Percentiles rank a stretch among this genome's conserved stretches.
Evolutionary conservation across 2,329 filamentous ascomycete species (phyloP).

Genomic region (Torrubiella hemipterigena): DNA sequence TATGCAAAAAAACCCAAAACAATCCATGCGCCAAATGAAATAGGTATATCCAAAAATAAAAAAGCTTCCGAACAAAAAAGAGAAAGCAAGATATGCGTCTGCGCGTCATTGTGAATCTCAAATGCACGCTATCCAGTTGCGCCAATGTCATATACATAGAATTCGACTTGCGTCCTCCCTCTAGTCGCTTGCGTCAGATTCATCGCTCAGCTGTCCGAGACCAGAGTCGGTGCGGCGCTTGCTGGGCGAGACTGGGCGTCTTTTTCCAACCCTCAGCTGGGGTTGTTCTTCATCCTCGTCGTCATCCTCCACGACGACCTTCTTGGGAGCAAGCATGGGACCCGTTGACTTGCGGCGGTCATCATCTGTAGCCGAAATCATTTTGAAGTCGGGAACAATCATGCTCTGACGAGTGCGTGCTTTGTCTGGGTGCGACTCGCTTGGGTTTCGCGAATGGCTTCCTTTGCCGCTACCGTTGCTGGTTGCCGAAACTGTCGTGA

Average conservation of each 20-base stretch:
- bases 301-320: slow-evolving; percentile 9
- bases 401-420: slow-evolving; percentile 18
- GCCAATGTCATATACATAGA: too few relatives aligned
- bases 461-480: slow-evolving; percentile 12
- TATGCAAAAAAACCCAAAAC: too few relatives aligned
- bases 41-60: too few relatives aligned
- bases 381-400: slow-evolving; percentile 14
- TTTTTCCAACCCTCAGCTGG: slow-evolving; percentile 3
- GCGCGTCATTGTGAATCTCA: too few relatives aligned
- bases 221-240: slow-evolving; percentile 22
- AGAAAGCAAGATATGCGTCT: too few relatives aligned
- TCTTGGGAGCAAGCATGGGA: slow-evolving; percentile 12
- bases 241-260: slow-evolving; percentile 8
- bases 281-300: slow-evolving; percentile 6
- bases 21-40: too few relatives aligned
- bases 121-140: too few relatives aligned
- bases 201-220: slow-evolving; percentile 17
- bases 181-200: slow-evolving; percentile 10
- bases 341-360: slow-evolving; percentile 19
- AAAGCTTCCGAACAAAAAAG: too few relatives aligned
- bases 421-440: slow-evolving; percentile 15
- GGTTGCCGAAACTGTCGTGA: slow-evolving; percentile 1
- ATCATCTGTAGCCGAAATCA: slow-evolving; percentile 13
- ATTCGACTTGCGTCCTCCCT: slow-evolving; percentile 1
- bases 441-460: slow-evolving; percentile 8